These are phyloP conservation scores for Suhomyces wounanorum DNA, from an alignment of 1,139 yeast species.

Conservation along the genomic window DNA sequence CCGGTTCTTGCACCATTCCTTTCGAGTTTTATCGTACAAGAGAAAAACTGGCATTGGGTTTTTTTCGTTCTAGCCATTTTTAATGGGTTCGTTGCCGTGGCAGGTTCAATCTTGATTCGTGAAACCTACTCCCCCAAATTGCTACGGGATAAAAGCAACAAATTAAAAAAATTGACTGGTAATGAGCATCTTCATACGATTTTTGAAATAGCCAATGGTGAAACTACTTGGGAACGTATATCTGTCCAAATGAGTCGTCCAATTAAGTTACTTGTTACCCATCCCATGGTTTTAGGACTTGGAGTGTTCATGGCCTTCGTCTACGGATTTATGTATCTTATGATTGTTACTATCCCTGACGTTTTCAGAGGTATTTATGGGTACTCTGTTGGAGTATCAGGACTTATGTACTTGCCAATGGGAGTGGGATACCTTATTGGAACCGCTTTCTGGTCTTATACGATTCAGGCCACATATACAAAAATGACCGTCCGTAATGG, in stretches of 20 bases:
- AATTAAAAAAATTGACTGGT: conserved; percentile 50
- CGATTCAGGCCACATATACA: conserved; percentile 41
- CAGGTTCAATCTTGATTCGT: conserved; percentile 45
- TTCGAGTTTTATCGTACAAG: conserved; percentile 27
- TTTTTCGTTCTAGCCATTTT: conserved; percentile 61
- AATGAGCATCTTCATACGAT: conserved; percentile 58
- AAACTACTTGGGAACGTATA: conserved; percentile 32
- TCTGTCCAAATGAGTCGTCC: conserved; percentile 53
- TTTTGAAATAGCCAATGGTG: conserved; percentile 49
- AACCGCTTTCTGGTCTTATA: conserved; percentile 43
- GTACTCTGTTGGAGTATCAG: conserved; percentile 51
- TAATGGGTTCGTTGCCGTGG: conserved; percentile 48
- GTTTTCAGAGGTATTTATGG: conserved; percentile 52
- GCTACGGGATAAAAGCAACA: conserved; percentile 47
- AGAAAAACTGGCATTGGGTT: conserved; percentile 59
- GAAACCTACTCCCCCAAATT: conserved; percentile 65
- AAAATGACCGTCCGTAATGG: conserved; percentile 39
- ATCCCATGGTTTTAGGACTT: conserved; percentile 65
- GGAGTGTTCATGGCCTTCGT: conserved; percentile 65
- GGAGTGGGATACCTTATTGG: conserved; percentile 55
- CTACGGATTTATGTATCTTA: conserved; percentile 63
- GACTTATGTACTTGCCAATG: conserved; percentile 58
- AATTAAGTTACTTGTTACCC: conserved; percentile 48
- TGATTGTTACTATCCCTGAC: conserved; percentile 59
- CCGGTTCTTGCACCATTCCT: conserved; percentile 41